Evolutionary conservation across 2,329 filamentous ascomycete genomes (phyloP).

Genomic region (Ambrosiella beaveri): DNA sequence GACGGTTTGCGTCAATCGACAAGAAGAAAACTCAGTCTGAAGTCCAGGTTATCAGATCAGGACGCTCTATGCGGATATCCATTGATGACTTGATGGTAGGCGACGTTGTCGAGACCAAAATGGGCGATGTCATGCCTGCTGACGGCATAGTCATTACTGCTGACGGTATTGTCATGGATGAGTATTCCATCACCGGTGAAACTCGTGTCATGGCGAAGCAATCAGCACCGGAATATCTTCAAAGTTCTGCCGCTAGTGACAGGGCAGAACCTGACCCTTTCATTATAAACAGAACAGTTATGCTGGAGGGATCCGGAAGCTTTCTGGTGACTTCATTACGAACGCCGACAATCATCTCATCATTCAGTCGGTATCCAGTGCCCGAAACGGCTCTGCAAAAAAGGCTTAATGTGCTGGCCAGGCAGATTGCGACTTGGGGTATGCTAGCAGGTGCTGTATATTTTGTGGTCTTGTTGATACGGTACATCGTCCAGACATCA

Average conservation of each 20-base stretch:
- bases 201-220: constrained; percentile 53
- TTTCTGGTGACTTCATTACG: constrained; percentile 63
- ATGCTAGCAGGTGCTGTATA: constrained; percentile 25
- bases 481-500: constrained; percentile 21
- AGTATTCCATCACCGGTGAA: constrained; percentile 62
- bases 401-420: constrained; percentile 60
- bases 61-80: constrained; percentile 49
- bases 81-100: constrained; percentile 57
- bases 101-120: constrained; percentile 55
- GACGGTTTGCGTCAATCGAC: constrained; percentile 65
- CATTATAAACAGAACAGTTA: constrained; percentile 63
- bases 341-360: constrained; percentile 46
- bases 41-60: constrained; percentile 62
- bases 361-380: constrained; percentile 48
- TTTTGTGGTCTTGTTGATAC: constrained; percentile 26
- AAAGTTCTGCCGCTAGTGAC: not conserved
- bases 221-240: constrained; percentile 7
- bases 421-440: constrained; percentile 44
- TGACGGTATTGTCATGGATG: constrained; percentile 46
- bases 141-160: constrained; percentile 52
- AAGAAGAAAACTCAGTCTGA: constrained; percentile 60
- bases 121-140: constrained; percentile 54
- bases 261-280: constrained; percentile 45
- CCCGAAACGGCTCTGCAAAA: constrained; percentile 64
- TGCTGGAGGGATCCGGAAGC: constrained; percentile 57